Evolutionary conservation across 1,284 basidiomycete genomes (phyloP).

Genomic region (Hypsizygus ulmarius): DNA sequence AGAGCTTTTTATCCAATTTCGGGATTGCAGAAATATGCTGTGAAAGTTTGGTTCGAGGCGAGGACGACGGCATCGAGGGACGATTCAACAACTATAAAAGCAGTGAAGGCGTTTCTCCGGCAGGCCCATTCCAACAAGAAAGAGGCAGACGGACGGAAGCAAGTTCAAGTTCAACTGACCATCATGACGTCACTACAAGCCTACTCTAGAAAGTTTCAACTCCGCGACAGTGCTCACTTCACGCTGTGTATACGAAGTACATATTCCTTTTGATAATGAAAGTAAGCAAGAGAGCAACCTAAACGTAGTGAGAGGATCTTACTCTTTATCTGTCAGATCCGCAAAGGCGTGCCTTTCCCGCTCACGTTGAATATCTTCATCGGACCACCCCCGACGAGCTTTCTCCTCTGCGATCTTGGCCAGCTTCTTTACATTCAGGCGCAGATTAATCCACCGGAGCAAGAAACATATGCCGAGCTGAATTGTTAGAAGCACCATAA

Average conservation of each 20-base stretch:
- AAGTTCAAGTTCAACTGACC: background rate
- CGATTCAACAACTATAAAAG: background rate
- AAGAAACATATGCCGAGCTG: conserved; percentile 50
- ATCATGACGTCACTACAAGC: background rate
- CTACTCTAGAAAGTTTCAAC: background rate
- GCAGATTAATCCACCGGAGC: conserved; percentile 54
- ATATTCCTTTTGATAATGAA: conserved; percentile 31
- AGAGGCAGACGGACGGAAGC: background rate
- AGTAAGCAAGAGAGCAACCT: background rate
- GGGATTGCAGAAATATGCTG: conserved; percentile 29
- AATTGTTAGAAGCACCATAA: conserved; percentile 55
- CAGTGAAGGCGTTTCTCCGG: background rate
- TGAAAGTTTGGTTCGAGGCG: conserved; percentile 7
- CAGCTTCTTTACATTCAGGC: conserved; percentile 52
- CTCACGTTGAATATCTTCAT: conserved; percentile 53
- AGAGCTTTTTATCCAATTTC: conserved; percentile 40
- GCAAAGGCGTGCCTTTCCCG: conserved; percentile 58
- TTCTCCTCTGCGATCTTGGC: conserved; percentile 43
- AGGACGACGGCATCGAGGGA: background rate
- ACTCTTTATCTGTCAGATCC: conserved; percentile 64
- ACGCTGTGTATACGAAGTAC: conserved; percentile 50
- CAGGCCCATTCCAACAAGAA: too few relatives aligned
- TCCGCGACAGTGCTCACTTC: conserved; percentile 5
- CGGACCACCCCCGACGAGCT: conserved; percentile 50
- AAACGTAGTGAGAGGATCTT: conserved; percentile 21